Evolutionary conservation across 345 rosid species (phyloP), one percentile per base, ranked within the genome.

Genomic region (Eucalyptus tenuipes): DNA sequence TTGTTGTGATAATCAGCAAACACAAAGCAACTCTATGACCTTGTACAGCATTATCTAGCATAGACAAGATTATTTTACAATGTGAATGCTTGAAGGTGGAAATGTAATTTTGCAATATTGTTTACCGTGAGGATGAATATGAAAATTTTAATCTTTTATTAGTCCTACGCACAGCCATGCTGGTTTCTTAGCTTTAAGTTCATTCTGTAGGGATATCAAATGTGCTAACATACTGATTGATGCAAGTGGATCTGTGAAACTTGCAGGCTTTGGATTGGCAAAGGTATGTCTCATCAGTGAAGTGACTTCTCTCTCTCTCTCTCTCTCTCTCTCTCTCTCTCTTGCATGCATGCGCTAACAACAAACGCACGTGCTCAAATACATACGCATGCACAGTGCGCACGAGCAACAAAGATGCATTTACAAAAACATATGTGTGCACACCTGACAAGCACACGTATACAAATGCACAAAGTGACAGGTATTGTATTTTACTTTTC

Each of bases 261-360:
- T 92, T 31, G 92, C 94, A 80, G 93, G 89, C 89, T 92, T 92
- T 91, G 94, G 94, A 71, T 86, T 92, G 90, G 92, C 94, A 24
- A 92, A 87, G 91, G 89, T 92, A 75, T 86, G 31, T 29, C 25
- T 84, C 71, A 31, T 64, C 82, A 27, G 61, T 14, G 87, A 20
- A 42, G 31, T 87, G 86, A 47, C 49, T 49, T 53, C 49, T 31
- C 86, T 75, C 45, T 7, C 13, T 45, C 22, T n/a, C 71, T n/a
- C 3, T 82, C 75, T 48, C 42, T 25, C n/a, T n/a, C n/a, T n/a
- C n/a, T n/a, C 86, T 71, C 61, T 7, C 18, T 37, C 47, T 15
- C 79, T 7, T 1, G 7, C 11, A 50, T 4, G 10, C 57, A 0
- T 0, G 0, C 4, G 0, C 57, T 7, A 52, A 52, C 33, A 29